These are phyloP conservation scores for Kregervanrija delftensis DNA, from an alignment of 805 yeast species.

Conservation along the genomic window DNA sequence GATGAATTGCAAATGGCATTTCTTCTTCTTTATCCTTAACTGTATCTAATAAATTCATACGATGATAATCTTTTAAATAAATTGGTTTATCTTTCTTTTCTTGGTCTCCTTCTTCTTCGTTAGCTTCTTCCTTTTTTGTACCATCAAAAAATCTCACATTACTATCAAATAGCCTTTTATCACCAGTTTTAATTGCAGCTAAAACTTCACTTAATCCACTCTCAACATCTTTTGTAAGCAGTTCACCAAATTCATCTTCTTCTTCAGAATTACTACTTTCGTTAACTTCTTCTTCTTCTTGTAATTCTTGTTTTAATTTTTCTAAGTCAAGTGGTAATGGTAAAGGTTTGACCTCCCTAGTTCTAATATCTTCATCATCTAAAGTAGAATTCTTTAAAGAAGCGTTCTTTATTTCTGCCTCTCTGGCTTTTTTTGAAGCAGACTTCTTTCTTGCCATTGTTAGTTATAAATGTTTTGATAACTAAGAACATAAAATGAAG, in stretches of 20 bases:
- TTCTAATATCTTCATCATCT: too few species aligned
- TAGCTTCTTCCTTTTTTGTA: slow-evolving; percentile 34
- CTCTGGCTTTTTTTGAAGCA: slow-evolving; percentile 65
- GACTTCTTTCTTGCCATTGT: slow-evolving; percentile 84
- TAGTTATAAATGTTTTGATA: too few species aligned
- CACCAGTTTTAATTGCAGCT: slow-evolving; percentile 60
- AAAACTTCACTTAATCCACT: slow-evolving; percentile 69
- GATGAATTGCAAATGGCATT: slow-evolving; percentile 69
- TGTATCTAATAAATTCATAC: slow-evolving; percentile 73
- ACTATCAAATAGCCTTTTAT: slow-evolving; percentile 60
- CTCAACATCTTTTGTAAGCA: slow-evolving; percentile 82
- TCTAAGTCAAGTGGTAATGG: slow-evolving; percentile 8
- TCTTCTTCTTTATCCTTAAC: slow-evolving; percentile 49
- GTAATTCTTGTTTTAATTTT: slow-evolving; percentile 13
- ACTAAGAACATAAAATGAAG: too few species aligned
- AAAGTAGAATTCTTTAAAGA: too few species aligned
- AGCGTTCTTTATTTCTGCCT: slow-evolving; percentile 21
- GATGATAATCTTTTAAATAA: slow-evolving; percentile 86
- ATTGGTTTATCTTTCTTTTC: slow-evolving; percentile 60
- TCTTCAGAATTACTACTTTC: slow-evolving; percentile 33
- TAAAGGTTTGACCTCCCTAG: slow-evolving; percentile 2
- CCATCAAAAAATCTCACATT: slow-evolving; percentile 54
- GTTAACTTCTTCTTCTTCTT: slow-evolving; percentile 25
- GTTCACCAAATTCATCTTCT: slow-evolving; percentile 89
- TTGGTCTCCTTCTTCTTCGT: slow-evolving; percentile 47